These are phyloP conservation scores for Leishmania tarentolae DNA, from an alignment of 208 protist species.

Conservation along the genomic window DNA sequence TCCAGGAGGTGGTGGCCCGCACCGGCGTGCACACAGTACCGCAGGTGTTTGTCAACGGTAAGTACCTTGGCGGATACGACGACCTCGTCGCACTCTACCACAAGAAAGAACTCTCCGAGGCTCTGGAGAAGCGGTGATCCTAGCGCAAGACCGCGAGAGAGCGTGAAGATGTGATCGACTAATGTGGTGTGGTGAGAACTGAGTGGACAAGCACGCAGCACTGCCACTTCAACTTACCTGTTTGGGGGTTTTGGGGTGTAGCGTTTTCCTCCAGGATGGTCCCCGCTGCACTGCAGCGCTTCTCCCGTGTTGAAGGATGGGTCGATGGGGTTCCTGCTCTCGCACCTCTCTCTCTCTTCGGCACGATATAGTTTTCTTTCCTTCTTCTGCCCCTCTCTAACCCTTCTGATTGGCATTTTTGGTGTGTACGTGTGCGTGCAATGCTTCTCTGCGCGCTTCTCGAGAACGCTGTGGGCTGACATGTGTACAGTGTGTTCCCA, in stretches of 20 bases:
- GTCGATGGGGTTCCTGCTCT: not conserved
- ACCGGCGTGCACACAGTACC: conserved; percentile 83
- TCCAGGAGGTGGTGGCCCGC: conserved; percentile 70
- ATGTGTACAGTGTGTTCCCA: not conserved
- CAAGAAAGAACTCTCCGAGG: conserved; percentile 52
- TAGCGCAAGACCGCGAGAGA: not conserved
- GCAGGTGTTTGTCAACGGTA: conserved; percentile 81
- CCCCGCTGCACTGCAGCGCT: not conserved
- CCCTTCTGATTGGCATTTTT: not conserved
- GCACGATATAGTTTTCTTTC: too few species aligned
- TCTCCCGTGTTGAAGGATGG: not conserved
- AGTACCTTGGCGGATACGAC: conserved; percentile 87
- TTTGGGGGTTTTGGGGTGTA: not conserved
- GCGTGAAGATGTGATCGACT: too few species aligned
- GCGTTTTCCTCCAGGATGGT: not conserved
- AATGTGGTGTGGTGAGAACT: not conserved
- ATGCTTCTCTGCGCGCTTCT: not conserved
- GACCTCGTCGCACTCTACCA: conserved; percentile 76
- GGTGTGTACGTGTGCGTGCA: not conserved
- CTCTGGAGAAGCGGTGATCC: conserved; percentile 58
- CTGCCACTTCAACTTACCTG: not conserved
- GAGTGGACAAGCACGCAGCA: not conserved
- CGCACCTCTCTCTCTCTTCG: not conserved
- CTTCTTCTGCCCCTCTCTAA: not conserved
- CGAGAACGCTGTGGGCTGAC: not conserved